Evolutionary conservation across 805 yeast genomes (phyloP), one percentile per base, ranked within the genome.

Genomic region (Saccharomyces paradoxus): DNA sequence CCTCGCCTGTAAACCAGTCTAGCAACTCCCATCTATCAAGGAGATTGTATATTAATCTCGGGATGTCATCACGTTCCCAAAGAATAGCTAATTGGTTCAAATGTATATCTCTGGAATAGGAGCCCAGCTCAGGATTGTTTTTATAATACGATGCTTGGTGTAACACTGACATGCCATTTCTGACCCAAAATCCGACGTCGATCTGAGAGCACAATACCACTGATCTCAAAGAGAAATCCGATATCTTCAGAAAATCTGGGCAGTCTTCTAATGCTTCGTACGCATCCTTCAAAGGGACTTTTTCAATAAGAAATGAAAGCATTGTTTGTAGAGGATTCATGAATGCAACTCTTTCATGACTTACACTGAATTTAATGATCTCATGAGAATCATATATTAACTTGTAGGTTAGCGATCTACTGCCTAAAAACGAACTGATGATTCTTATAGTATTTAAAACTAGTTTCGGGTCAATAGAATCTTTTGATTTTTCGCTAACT

Each of bases 81-180:
- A 83, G 79, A 46, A 60, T 47, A 49, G 79, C 74, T 5, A 76
- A 57, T 63, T 94, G 99, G 3, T 80, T 76, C 56, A 89, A 67
- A 64, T 82, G 86, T 27, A 94, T 72, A 63, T 94, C 99, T 57
- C 91, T 77, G 53, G 82, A 72, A 62, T 80, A 90, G 29, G 90
- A 74, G 21, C 87, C 71, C 27, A 71, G 59, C 55, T 78, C 79
- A 2, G 76, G 66, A 63, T 77, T 71, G n/a, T 74, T 77, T 53
- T 72, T 71, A 58, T 83, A 82, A 14, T 77, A 69, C 0, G 77
- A 64, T 0, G 83, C 78, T 58, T 81, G 82, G 47, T 77, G 74
- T 3, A 81, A 67, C 1, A 77, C 79, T 5, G 79, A 74, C 52
- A 73, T 63, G 22, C 94, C 94, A 62, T 86, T 86, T 70, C 92